Evolutionary conservation across 441 rosid species (phyloP), one percentile per base, ranked within the genome.

Genomic region (Pelargonium cotyledonis): DNA sequence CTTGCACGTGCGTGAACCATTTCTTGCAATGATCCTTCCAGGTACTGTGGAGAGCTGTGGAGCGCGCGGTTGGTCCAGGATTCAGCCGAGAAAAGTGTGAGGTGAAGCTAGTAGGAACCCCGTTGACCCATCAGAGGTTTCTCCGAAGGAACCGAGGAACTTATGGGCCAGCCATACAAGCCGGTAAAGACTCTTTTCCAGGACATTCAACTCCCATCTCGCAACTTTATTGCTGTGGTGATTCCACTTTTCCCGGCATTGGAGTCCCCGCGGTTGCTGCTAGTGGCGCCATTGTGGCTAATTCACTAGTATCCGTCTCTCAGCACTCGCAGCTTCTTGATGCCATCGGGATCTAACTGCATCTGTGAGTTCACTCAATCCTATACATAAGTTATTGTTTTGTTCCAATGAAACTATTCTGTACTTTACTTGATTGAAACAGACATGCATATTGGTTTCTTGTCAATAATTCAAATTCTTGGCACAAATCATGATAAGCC

Each of bases 251-350:
- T 76, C 97, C 96, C 0, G 97, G 96, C 72, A 89, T 89, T 21
- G 96, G 98, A 14, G 93, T 93, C 69, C 97, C 96, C 35, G 98
- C 98, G 4, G 95, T 93, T 65, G 95, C 97, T 55, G 97, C 98
- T 60, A 91, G 97, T 65, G 97, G 91, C 1, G 94, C 91, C 9
- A 83, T 84, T 51, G 89, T 85, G 38, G 90, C 89, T 7, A 88
- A 79, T 71, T 73, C 84, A 9, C 67, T 80, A 9, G 84, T 80
- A 35, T 73, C 84, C 2, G 84, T 80, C 4, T 68, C 78, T 51
- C 75, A 80, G 60, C 84, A 80, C 72, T 75, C 80, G 21, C 76
- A 80, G 74, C 81, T 78, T 62, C 79, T 80, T 8, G 84, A 80
- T 46, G 84, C 84, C 11, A 70, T 78, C 38, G 81, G 84, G 38